These are phyloP conservation scores for Populus nigra DNA, from an alignment of 345 rosid species.

Conservation along the genomic window DNA sequence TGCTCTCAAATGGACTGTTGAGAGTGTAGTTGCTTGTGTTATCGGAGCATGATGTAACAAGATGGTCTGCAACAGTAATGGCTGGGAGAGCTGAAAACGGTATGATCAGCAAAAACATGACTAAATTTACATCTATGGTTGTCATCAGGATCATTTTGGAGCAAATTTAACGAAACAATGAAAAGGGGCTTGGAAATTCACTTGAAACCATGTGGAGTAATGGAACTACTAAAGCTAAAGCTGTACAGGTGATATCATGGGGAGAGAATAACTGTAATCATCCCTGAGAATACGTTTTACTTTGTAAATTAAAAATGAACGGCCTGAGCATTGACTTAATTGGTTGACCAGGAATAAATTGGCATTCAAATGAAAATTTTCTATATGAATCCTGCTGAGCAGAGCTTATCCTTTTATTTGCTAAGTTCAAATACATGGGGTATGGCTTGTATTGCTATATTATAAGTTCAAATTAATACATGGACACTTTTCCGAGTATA, in stretches of 20 bases:
- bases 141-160: not conserved
- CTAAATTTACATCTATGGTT: not conserved
- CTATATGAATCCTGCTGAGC: not conserved
- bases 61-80: not conserved
- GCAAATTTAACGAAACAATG: not conserved
- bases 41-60: not conserved
- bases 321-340: not conserved
- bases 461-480: not conserved
- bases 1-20: conserved; percentile 19
- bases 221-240: not conserved
- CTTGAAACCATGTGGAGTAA: not conserved
- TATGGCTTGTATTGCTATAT: not conserved
- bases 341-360: not conserved
- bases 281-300: not conserved
- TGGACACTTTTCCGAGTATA: not conserved
- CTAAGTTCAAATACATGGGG: not conserved
- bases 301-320: not conserved
- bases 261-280: not conserved
- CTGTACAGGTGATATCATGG: not conserved
- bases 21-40: not conserved
- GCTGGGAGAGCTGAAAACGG: not conserved
- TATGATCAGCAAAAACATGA: conserved; percentile 2
- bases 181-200: not conserved
- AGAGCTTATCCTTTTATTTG: not conserved
- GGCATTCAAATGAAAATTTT: not conserved